Base-by-base conservation (phyloP, 2,329 filamentous ascomycete species). In the Pestalotiopsis sp. region DNA sequence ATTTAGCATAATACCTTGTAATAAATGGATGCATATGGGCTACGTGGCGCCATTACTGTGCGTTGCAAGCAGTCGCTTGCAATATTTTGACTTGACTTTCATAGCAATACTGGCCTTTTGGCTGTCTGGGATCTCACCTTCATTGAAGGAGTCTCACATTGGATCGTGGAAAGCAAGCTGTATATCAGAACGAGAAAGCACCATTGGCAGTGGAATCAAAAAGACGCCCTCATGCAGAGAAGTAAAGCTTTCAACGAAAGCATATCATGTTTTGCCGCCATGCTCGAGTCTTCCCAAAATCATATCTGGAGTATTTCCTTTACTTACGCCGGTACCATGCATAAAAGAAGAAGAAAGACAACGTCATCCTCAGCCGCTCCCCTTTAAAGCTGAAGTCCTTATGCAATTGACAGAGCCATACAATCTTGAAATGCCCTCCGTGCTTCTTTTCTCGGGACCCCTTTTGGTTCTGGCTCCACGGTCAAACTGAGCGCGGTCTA, bases 151-250 rank as follows among this genome's bases (percentile, higher is more conserved):
- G 11, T 17, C 13, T 13, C 12, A 17, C 17, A 45, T 13, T 17
- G 12, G 4, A 45, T 45, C 41, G 12, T 17, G 41, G 41, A 6
- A 45, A 4, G 1, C 13, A 45, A 36, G 31, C 31, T 36, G 31
- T 9, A 36, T 36, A 9, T 36, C 31, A 36, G 31, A 36, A 36
- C 31, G 17, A 52, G 3, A 9, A 52, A 52, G 7, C 45, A 52
- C 20, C 45, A 52, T 14, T n/a, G 45, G 7, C 45, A 52, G 6
- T n/a, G 45, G 45, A 52, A n/a, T 52, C 45, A 52, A 72, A 7
- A 74, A 72, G 63, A 70, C 71, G 70, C 70, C 70, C 72, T 67
- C 61, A 71, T 66, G 68, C 69, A 72, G 68, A 71, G 67, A 69
- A 70, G 31, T 66, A 70, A 70, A 71, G 60, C 68, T 67, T 64